These are phyloP conservation scores for Davidsoniella eucalypti DNA, from an alignment of 2,329 filamentous ascomycete species.

Conservation along the genomic window DNA sequence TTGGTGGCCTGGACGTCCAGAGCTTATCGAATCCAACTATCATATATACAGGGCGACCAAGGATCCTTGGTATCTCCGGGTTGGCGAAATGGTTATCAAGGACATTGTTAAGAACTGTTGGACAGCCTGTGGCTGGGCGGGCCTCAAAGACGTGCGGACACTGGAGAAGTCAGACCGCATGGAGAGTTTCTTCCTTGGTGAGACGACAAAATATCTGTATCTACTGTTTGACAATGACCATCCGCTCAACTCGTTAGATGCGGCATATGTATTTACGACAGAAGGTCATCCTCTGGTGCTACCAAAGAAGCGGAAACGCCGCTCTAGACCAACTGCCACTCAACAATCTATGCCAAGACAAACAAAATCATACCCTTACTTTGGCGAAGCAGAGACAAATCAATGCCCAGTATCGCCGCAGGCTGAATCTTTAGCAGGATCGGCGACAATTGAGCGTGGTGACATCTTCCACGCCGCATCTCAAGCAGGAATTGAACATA, in stretches of 20 bases:
- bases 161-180: constrained; percentile 86
- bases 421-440: constrained; percentile 52
- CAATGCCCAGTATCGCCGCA: constrained; percentile 50
- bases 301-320: constrained; percentile 26
- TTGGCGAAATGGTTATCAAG: constrained; percentile 84
- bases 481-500: constrained; percentile 64
- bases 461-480: constrained; percentile 84
- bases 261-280: constrained; percentile 83
- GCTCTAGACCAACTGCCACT: not conserved
- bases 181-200: constrained; percentile 97
- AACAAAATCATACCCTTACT: constrained; percentile 20
- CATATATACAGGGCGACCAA: constrained; percentile 86
- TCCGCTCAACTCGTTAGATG: constrained; percentile 73
- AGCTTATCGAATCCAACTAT: constrained; percentile 95
- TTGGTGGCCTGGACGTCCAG: constrained; percentile 91
- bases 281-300: constrained; percentile 89
- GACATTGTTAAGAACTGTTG: constrained; percentile 82
- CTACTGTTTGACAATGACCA: constrained; percentile 75
- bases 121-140: constrained; percentile 85
- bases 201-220: constrained; percentile 92
- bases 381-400: constrained; percentile 22
- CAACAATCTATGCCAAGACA: constrained; percentile 9
- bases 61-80: constrained; percentile 91
- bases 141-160: constrained; percentile 63
- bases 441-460: constrained; percentile 57